Evolutionary conservation across 73 alveolate species (phyloP), one percentile per base, ranked within the genome.

Genomic region (Paramecium biaurelia): DNA sequence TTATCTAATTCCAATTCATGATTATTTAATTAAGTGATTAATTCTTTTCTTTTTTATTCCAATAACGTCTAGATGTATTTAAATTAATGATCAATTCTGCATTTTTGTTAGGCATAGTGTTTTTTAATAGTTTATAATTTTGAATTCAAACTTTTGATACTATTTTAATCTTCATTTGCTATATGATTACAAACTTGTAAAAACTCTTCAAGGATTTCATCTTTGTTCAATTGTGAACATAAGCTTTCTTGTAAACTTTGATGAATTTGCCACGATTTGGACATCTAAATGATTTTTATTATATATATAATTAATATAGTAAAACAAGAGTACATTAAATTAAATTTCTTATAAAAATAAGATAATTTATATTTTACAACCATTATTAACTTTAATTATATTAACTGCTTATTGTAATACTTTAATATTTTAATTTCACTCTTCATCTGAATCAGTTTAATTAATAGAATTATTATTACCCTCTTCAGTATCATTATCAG

Each of bases 401-500:
- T 79, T 79, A 30, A 30, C 42, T 43, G 70, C 20, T 42, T 79
- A 79, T 43, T 74, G 42, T 53, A 53, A 53, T 53, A 53, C 28
- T 53, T 53, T 53, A 53, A 4, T 53, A 34, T 53, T 5, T 53
- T 79, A 35, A 34, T 72, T 72, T 35, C 32, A 20, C 38, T 42
- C 47, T 8, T 79, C 90, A 43, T 79, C 90, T 43, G 90, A 79
- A 43, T 79, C 90, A 23, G 74, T 43, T 79, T 79, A 47, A 30
- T 47, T 63, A 63, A 30, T 26, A 20, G 90, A 79, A 43, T 79
- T 43, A 79, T 79, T 43, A 23, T 42, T 79, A 23, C 90, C 90
- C 43, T 79, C 90, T 45, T 79, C 90, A 37, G 90, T 79, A 42
- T 79, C 90, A 43, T 43, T 79, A 21, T 79, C 90, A 43, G 47